Conservation (phyloP, 2,329 filamentous ascomycete genomes). For the Colletotrichum chrysophilum region DNA sequence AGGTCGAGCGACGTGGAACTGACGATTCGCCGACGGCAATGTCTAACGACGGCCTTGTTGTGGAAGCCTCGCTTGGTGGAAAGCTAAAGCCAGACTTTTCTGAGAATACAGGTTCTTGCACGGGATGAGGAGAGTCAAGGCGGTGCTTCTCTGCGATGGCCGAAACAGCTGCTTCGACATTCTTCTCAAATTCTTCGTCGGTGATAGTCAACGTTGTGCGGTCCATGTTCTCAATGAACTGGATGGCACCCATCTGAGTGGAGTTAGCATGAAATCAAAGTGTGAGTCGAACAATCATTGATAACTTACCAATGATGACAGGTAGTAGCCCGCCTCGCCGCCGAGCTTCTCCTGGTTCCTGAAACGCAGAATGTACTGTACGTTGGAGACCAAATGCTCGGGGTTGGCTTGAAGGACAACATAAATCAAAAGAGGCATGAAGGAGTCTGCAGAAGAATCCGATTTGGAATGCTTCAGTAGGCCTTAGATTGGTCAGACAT, state of each 20-base stretch:
- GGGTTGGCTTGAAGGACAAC: constrained; percentile 94
- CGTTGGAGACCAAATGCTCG: constrained; percentile 94
- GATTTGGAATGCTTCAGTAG: constrained; percentile 90
- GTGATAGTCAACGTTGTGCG: constrained; percentile 91
- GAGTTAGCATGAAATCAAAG: not conserved
- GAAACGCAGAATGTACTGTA: constrained; percentile 97
- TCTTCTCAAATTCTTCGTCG: constrained; percentile 93
- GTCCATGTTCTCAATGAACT: constrained; percentile 97
- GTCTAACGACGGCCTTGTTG: constrained; percentile 17
- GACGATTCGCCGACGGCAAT: constrained; percentile 32
- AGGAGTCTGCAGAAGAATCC: constrained; percentile 95
- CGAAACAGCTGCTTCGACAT: constrained; percentile 95
- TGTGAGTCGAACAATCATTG: not conserved
- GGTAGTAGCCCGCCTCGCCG: constrained; percentile 97
- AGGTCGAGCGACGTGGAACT: constrained; percentile 56
- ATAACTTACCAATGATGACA: constrained; percentile 79
- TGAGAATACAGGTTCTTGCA: constrained; percentile 44
- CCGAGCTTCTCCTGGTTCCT: constrained; percentile 96
- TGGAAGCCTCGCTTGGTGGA: constrained; percentile 54
- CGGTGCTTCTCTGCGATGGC: constrained; percentile 92
- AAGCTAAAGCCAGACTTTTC: constrained; percentile 44
- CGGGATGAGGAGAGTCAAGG: constrained; percentile 48
- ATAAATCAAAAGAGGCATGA: constrained; percentile 93
- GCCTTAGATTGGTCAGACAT: constrained; percentile 49
- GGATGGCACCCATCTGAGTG: constrained; percentile 80